Evolutionary conservation across 306 rosid species (phyloP).

Genomic region (Glycyrrhiza uralensis): DNA sequence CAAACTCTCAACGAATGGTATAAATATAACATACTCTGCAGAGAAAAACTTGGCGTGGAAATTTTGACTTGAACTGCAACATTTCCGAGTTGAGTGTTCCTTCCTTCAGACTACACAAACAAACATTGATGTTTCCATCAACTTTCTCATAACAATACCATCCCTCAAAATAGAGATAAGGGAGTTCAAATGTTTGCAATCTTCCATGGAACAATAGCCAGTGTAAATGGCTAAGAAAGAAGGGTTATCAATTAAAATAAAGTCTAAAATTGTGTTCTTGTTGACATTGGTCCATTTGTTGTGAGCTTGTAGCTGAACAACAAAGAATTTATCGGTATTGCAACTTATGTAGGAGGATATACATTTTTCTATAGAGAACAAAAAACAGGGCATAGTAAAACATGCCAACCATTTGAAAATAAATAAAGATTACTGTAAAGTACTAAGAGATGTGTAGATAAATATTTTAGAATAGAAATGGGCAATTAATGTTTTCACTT

Average conservation of each 20-base stretch:
- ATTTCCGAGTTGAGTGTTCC: slow-evolving; percentile 90
- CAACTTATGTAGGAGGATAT: neutral
- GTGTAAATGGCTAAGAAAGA: neutral
- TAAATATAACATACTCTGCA: slow-evolving; percentile 68
- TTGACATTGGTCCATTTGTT: slow-evolving; percentile 1
- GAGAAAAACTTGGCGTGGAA: slow-evolving; percentile 86
- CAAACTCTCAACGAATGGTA: neutral
- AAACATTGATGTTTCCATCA: slow-evolving; percentile 7
- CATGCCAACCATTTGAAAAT: neutral
- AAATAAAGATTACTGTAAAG: neutral
- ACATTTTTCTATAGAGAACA: neutral
- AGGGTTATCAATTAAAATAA: neutral
- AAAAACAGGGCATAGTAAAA: neutral
- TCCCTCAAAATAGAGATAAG: neutral
- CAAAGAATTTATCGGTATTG: neutral
- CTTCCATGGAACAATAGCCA: slow-evolving; percentile 10
- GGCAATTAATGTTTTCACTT: neutral
- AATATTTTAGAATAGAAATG: slow-evolving; percentile 1
- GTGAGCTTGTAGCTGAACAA: slow-evolving; percentile 4
- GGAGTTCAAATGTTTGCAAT: neutral
- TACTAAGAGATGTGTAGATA: neutral
- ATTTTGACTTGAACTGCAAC: slow-evolving; percentile 84
- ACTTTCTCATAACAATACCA: neutral
- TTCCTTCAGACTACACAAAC: slow-evolving; percentile 67
- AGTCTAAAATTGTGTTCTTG: neutral